phyloP scores from a whole-genome alignment of 116 monocot species.

The Posidonia oceanica region DNA sequence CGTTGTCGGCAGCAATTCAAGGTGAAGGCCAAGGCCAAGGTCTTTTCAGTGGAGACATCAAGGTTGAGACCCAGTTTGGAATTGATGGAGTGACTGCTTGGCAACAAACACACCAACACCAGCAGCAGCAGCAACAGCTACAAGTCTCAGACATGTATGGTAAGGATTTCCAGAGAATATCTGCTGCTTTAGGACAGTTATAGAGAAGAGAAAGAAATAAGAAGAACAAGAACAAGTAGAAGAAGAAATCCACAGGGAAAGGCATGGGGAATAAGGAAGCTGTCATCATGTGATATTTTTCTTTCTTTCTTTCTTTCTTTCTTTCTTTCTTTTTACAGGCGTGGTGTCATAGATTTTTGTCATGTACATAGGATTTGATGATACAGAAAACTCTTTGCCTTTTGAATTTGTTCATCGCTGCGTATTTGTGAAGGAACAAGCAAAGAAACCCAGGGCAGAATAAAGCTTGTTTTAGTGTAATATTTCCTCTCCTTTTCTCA shows the following conservation, averaged over 20 bases:
- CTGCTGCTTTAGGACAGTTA: slow-evolving; percentile 47
- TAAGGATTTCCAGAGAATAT: slow-evolving; percentile 53
- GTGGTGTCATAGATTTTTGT: slow-evolving; percentile 5
- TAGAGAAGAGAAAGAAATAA: slow-evolving; percentile 5
- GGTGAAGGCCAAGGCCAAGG: slow-evolving; percentile 12
- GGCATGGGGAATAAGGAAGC: background rate
- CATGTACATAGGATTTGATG: slow-evolving; percentile 5
- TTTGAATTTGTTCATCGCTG: background rate
- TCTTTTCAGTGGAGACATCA: slow-evolving; percentile 24
- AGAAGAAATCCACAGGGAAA: background rate
- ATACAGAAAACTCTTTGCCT: background rate
- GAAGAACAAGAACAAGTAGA: background rate
- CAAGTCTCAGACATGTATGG: slow-evolving; percentile 24
- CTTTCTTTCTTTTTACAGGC: background rate
- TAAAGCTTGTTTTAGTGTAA: background rate
- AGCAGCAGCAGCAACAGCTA: slow-evolving; percentile 14
- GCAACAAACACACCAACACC: slow-evolving; percentile 9
- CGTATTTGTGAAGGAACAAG: background rate
- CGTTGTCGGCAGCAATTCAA: slow-evolving; percentile 18
- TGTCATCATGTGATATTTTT: background rate
- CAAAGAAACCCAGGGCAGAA: background rate
- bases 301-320: too few relatives aligned
- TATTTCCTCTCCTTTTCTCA: too few relatives aligned
- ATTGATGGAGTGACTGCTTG: slow-evolving; percentile 28
- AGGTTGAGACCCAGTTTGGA: slow-evolving; percentile 32